Evolutionary conservation across 2,329 filamentous ascomycete genomes (phyloP), one percentile per base, ranked within the genome.

Genomic region (Fusarium tupiense): DNA sequence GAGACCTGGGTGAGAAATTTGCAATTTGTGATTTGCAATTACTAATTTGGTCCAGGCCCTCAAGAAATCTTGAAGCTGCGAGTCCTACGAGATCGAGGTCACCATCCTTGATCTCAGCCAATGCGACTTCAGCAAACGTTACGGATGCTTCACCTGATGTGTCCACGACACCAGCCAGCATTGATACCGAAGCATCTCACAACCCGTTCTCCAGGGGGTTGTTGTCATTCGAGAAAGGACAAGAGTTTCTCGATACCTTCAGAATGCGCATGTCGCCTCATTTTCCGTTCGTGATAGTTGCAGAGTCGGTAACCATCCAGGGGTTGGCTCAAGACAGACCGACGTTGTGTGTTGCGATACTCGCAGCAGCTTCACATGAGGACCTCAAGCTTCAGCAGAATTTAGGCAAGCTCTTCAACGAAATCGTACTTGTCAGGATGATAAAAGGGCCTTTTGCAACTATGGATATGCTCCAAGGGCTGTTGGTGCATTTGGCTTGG

Each of bases 401-500:
- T 3, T 72, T 82, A 9, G 76, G 79, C 4, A 65, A 49, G 7
- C 65, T 78, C 16, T 82, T 82, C 22, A 78, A 79, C 40, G 71
- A 80, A 40, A 68, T 81, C 9, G 67, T 82, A 6, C 70, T 76
- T 1, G 50, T 71, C 8, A 69, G 73, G 22, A 37, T 82, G 38
- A 43, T 76, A 9, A 69, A 68, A 4, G 79, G 79, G 4, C 68
- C 69, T 16, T 79, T 82, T 62, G 71, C 74, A 12, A 76, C 64
- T 14, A 35, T 82, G 4, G 80, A 82, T 19, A 71, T 81, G 41
- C 61, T 82, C 8, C 81, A 82, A 61, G 79, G 77, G 20, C 73
- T 82, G 1, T 72, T 82, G 14, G 74, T 82, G 5, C 72, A 77
- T 38, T 31, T 82, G 24, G 80, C 81, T 17, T 82, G 81, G 80